Evolutionary conservation across 345 rosid species (phyloP), one percentile per base, ranked within the genome.

Genomic region (Hibiscus mutabilis): DNA sequence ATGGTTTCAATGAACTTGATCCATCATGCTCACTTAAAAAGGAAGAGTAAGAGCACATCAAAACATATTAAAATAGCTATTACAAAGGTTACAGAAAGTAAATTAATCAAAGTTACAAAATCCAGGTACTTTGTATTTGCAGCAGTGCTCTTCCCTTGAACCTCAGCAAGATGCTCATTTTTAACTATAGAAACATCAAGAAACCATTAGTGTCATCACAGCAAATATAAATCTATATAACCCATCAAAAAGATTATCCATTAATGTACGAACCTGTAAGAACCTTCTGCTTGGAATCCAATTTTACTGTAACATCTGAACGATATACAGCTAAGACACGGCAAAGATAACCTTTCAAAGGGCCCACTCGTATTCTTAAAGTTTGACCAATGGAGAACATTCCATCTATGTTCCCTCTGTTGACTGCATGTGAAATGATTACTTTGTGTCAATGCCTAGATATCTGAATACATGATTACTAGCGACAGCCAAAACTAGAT

Each of bases 271-370:
- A 66, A 92, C 99, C 97, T 78, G 96, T 83, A 35, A 95, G 89
- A 79, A 84, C 79, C 82, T 85, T 95, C 60, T 87, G 97, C 81
- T 86, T 86, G 35, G 99, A 92, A 80, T 89, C 97, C 46, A 95
- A 87, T 82, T 95, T 95, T 79, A 95, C 97, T 3, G 97, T 95
- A 57, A 90, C 86, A 78, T 95, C 99, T 35, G 85, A 82, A 74
- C 76, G 81, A 12, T 89, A 91, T 70, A 95, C 69, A 66, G 85
- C 97, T 78, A 95, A 73, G 60, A 95, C 99, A 72, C 94, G 92
- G 70, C 99, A 95, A 63, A 89, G 85, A 73, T 91, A 90, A 52
- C 99, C 99, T 83, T 95, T 95, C 78, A 90, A 76, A 70, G 99
- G 97, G 62, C 97, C 99, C 58, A 92, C 86, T 69, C 89, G 84